Percentiles rank a stretch among this genome's conserved stretches.
phyloP scores from a whole-genome alignment of 2,329 filamentous ascomycete species.

The Cladosporium sp. region DNA sequence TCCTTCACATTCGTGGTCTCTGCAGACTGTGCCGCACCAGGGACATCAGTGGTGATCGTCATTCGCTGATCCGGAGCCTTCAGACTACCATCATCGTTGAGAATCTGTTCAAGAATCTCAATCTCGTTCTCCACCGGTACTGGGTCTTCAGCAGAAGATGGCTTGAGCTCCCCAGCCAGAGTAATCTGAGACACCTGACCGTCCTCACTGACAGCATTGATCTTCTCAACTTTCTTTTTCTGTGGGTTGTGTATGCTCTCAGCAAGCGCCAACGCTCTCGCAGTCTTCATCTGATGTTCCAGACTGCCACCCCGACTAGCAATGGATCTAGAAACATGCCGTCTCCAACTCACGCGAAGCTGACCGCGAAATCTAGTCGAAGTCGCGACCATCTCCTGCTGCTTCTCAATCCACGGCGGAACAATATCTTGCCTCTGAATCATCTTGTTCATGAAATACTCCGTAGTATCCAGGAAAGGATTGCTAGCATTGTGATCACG shows the following conservation, averaged over 20 bases:
- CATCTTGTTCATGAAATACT: constrained; percentile 98
- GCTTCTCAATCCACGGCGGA: constrained; percentile 98
- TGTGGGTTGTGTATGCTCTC: constrained; percentile 65
- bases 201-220: constrained; percentile 50
- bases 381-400: constrained; percentile 79
- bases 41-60: constrained; percentile 24
- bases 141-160: constrained; percentile 24
- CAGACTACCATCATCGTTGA: constrained; percentile 34
- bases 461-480: constrained; percentile 92
- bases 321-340: constrained; percentile 78
- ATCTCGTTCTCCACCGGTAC: constrained; percentile 34
- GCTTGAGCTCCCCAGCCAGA: constrained; percentile 47
- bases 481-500: constrained; percentile 80
- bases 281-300: constrained; percentile 70
- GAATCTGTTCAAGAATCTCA: constrained; percentile 41
- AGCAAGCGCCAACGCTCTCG: constrained; percentile 72
- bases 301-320: constrained; percentile 74
- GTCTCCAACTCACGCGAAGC: constrained; percentile 80
- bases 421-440: constrained; percentile 95
- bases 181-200: constrained; percentile 53
- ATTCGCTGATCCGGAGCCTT: constrained; percentile 29
- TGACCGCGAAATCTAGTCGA: constrained; percentile 70
- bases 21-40: constrained; percentile 15
- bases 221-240: constrained; percentile 44
- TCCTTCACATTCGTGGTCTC: not conserved